Percentiles rank a stretch among this genome's conserved stretches.
These are phyloP conservation scores for Dispira simplex DNA, from an alignment of 192 early-diverging fungal genomes.

Conservation along the genomic window DNA sequence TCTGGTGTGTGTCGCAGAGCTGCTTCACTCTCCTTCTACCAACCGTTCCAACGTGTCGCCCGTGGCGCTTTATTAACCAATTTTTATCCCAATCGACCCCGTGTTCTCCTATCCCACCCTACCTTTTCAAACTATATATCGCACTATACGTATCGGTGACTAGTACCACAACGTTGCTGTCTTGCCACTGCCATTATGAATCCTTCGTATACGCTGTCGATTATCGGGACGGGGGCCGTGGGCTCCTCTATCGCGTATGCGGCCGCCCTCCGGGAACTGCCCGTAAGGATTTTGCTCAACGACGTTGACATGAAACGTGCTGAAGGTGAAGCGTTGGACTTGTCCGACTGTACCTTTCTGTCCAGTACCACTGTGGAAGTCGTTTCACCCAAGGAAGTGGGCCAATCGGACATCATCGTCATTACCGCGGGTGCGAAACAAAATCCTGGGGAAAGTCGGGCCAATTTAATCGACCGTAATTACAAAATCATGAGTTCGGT, in stretches of 20 bases:
- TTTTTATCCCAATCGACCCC: too few species aligned
- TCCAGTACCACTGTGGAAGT: slow-evolving; percentile 40
- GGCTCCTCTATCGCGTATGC: slow-evolving; percentile 61
- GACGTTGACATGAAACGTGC: slow-evolving; percentile 51
- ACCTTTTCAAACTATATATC: too few species aligned
- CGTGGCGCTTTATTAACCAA: too few species aligned
- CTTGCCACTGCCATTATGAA: neutral
- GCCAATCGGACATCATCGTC: slow-evolving; percentile 70
- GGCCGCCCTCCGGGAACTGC: slow-evolving; percentile 44
- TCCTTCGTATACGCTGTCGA: slow-evolving; percentile 25
- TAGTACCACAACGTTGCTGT: too few species aligned
- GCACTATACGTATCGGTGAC: too few species aligned
- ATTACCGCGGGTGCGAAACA: slow-evolving; percentile 77
- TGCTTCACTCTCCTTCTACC: too few species aligned
- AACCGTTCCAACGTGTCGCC: too few species aligned
- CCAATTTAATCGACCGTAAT: slow-evolving; percentile 62
- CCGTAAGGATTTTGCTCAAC: slow-evolving; percentile 53
- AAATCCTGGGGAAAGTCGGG: slow-evolving; percentile 54
- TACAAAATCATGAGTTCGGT: slow-evolving; percentile 57
- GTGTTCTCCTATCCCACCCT: too few species aligned
- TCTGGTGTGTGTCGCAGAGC: too few species aligned
- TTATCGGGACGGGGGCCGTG: slow-evolving; percentile 66
- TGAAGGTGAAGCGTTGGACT: slow-evolving; percentile 66
- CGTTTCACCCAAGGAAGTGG: slow-evolving; percentile 49
- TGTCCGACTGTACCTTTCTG: slow-evolving; percentile 63